phyloP scores from a whole-genome alignment of 2,329 filamentous ascomycete genomes.

The Dothistroma pini region DNA sequence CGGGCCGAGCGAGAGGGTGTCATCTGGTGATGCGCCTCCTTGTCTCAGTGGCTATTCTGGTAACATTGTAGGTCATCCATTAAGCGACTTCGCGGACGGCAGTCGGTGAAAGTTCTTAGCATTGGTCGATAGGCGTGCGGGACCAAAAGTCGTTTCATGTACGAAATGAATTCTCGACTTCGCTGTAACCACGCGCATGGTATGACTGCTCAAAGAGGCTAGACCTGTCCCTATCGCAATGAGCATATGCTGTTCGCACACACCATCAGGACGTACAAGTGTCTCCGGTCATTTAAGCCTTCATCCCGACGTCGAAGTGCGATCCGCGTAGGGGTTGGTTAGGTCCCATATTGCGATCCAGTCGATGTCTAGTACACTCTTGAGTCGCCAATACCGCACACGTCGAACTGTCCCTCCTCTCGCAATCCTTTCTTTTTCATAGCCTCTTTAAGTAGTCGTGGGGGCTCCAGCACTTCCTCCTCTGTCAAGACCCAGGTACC shows the following conservation, averaged over 20 bases:
- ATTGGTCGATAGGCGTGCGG: too few species aligned
- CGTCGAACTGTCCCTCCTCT: slow-evolving; percentile 73
- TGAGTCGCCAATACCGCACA: slow-evolving; percentile 81
- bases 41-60: neutral
- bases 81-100: neutral
- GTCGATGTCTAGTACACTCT: slow-evolving; percentile 52
- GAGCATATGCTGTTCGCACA: too few species aligned
- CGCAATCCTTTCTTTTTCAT: slow-evolving; percentile 62
- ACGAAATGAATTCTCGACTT: too few species aligned
- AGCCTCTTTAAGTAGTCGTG: slow-evolving; percentile 66
- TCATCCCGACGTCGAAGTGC: too few species aligned
- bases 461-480: slow-evolving; percentile 83
- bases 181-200: too few species aligned
- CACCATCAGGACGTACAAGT: too few species aligned
- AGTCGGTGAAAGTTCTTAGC: neutral
- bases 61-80: neutral
- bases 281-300: too few species aligned
- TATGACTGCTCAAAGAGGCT: too few species aligned
- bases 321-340: too few species aligned
- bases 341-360: neutral
- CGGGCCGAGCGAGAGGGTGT: neutral
- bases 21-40: neutral
- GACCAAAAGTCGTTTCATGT: too few species aligned
- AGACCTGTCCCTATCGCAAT: too few species aligned
- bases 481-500: slow-evolving; percentile 79